Percentiles rank a stretch among this genome's conserved stretches.
Conservation (phyloP, 2,329 filamentous ascomycete species). For the Pestalotiopsis sp. region DNA sequence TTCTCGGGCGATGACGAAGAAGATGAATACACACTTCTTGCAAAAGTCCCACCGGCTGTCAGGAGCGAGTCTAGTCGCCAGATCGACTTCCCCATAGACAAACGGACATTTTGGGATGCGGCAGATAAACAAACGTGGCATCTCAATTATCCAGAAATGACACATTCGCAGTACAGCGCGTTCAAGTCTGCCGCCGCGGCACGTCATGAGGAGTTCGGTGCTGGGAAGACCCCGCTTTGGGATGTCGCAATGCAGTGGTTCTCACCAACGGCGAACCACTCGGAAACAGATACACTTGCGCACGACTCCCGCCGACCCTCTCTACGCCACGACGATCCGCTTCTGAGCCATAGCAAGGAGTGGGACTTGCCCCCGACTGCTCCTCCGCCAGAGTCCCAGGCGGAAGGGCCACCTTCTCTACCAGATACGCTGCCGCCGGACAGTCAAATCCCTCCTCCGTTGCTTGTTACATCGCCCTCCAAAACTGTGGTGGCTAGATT, state of each 20-base stretch:
- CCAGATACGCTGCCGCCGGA: constrained; percentile 39
- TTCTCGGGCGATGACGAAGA: constrained; percentile 36
- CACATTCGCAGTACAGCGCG: constrained; percentile 56
- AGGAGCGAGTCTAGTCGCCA: constrained; percentile 55
- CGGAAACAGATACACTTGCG: constrained; percentile 17
- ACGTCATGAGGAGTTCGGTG: constrained; percentile 55
- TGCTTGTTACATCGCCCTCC: constrained; percentile 17
- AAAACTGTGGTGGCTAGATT: constrained; percentile 64
- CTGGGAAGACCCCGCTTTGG: constrained; percentile 55
- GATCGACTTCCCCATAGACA: constrained; percentile 58
- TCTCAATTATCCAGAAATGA: constrained; percentile 65
- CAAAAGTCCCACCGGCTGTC: constrained; percentile 49
- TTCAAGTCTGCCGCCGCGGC: constrained; percentile 54
- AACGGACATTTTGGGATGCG: constrained; percentile 59
- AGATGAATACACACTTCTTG: constrained; percentile 45
- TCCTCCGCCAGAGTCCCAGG: constrained; percentile 18
- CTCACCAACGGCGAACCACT: constrained; percentile 39
- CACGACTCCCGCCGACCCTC: constrained; percentile 20
- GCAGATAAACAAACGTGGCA: constrained; percentile 59
- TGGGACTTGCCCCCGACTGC: constrained; percentile 26
- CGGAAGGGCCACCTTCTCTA: constrained; percentile 30
- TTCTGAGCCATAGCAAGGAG: constrained; percentile 27
- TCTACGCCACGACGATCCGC: constrained; percentile 24
- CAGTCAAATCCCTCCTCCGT: constrained; percentile 21
- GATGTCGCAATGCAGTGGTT: constrained; percentile 60